A percentile compares a stretch with the other conserved stretches of the same genome.
Conservation (phyloP, 495 filamentous ascomycete species). For the Daldinia vernicosa region DNA sequence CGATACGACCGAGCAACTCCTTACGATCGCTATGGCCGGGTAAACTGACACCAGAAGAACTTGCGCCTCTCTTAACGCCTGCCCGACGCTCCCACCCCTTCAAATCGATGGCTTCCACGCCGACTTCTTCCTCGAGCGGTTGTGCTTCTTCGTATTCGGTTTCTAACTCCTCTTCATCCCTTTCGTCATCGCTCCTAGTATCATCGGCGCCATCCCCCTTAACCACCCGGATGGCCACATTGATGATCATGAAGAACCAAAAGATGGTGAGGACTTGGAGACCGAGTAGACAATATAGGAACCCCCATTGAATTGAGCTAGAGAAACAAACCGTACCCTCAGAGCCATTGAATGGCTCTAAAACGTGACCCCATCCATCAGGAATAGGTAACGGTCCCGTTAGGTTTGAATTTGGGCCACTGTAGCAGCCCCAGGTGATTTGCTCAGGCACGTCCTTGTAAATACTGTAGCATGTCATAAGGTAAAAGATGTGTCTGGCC, state of each 20-base stretch:
- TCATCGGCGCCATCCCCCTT: constrained; percentile 84
- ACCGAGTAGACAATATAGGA: constrained; percentile 76
- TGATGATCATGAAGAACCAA: constrained; percentile 90
- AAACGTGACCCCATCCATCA: constrained; percentile 65
- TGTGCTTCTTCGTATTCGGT: constrained; percentile 57
- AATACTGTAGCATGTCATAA: constrained; percentile 79
- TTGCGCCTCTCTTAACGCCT: constrained; percentile 55
- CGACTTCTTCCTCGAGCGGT: constrained; percentile 71
- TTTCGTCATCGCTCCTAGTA: constrained; percentile 86
- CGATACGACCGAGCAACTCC: constrained; percentile 75
- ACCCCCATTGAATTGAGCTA: constrained; percentile 72
- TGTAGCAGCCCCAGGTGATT: constrained; percentile 77
- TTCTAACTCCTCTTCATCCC: constrained; percentile 66
- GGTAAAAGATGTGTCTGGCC: constrained; percentile 83
- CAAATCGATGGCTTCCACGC: constrained; percentile 67
- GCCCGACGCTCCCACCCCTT: constrained; percentile 60
- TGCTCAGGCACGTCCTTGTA: constrained; percentile 70
- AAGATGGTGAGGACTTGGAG: constrained; percentile 83
- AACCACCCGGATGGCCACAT: constrained; percentile 79
- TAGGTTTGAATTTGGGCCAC: constrained; percentile 57
- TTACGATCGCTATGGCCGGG: constrained; percentile 76
- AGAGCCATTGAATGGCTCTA: constrained; percentile 74
- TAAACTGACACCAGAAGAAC: constrained; percentile 67
- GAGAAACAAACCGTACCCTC: constrained; percentile 81
- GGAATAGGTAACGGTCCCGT: constrained; percentile 66